Conservation (phyloP, 352 stramenopile genomes). For the Phytophthora litchii region DNA sequence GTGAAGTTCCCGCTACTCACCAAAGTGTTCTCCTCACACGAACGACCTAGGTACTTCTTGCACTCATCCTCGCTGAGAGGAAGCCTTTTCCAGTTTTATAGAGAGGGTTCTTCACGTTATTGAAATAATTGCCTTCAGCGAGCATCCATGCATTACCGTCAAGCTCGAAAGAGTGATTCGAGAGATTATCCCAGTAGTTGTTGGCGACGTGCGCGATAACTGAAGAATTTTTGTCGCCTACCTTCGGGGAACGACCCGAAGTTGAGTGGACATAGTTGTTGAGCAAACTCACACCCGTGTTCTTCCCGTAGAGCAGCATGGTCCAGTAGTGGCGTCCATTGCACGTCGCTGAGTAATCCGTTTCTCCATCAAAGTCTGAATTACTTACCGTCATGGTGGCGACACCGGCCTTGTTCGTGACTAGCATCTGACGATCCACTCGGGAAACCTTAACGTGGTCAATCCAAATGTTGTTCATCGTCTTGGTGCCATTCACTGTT, state of each 20-base stretch:
- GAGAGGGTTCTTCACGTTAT: constrained; percentile 28
- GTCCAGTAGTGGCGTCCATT: constrained; percentile 62
- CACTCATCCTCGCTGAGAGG: constrained; percentile 20
- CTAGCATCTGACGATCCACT: constrained; percentile 51
- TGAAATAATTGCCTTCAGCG: constrained; percentile 51
- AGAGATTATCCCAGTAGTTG: constrained; percentile 53
- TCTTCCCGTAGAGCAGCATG: constrained; percentile 39
- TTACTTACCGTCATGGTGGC: constrained; percentile 54
- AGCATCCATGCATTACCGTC: constrained; percentile 35
- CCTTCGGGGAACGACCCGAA: constrained; percentile 41
- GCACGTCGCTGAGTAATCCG: constrained; percentile 46
- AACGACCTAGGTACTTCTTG: constrained; percentile 19
- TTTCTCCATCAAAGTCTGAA: constrained; percentile 57
- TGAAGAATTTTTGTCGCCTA: constrained; percentile 24
- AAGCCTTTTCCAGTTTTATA: constrained; percentile 16
- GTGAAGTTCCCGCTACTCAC: constrained; percentile 35
- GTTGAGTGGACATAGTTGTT: constrained; percentile 53
- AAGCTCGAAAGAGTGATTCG: constrained; percentile 44
- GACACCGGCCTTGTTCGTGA: constrained; percentile 37
- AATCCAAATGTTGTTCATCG: constrained; percentile 49
- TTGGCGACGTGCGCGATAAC: constrained; percentile 39
- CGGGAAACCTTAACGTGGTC: constrained; percentile 54
- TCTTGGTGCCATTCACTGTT: constrained; percentile 9
- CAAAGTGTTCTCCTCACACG: constrained; percentile 31
- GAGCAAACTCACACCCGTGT: constrained; percentile 36